Percentiles rank a stretch among this genome's conserved stretches.
phyloP scores from a whole-genome alignment of 179 eudicot species.

The Spinacia oleracea region DNA sequence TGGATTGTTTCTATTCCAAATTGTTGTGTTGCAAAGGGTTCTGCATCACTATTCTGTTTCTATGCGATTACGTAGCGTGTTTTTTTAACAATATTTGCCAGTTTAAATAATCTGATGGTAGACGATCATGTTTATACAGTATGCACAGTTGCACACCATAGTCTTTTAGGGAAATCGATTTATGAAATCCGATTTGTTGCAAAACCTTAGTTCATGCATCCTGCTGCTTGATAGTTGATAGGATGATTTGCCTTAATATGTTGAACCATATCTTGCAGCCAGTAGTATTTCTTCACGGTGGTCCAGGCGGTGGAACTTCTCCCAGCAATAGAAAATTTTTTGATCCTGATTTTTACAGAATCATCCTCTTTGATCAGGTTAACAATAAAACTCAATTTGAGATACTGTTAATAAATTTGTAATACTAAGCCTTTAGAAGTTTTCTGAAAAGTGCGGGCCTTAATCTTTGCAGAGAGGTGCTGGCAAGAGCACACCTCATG shows the following conservation, averaged over 20 bases:
- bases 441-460: not conserved
- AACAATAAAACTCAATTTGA: slow-evolving; percentile 19
- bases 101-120: not conserved
- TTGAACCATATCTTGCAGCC: slow-evolving; percentile 57
- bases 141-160: not conserved
- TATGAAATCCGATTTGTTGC: not conserved
- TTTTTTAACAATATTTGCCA: not conserved
- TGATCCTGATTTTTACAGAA: slow-evolving; percentile 91
- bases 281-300: slow-evolving; percentile 95
- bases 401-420: not conserved
- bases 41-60: not conserved
- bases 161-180: not conserved
- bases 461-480: slow-evolving; percentile 74
- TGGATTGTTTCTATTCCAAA: not conserved
- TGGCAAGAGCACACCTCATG: slow-evolving; percentile 98
- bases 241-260: not conserved
- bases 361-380: slow-evolving; percentile 96
- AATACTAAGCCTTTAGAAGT: not conserved
- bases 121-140: not conserved
- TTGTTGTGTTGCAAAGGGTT: not conserved
- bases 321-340: slow-evolving; percentile 86
- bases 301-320: slow-evolving; percentile 98
- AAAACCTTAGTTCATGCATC: not conserved
- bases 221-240: not conserved
- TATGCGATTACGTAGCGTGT: not conserved